Conservation (phyloP, 2,329 filamentous ascomycete species). For the Kalaharituber pfeilii region DNA sequence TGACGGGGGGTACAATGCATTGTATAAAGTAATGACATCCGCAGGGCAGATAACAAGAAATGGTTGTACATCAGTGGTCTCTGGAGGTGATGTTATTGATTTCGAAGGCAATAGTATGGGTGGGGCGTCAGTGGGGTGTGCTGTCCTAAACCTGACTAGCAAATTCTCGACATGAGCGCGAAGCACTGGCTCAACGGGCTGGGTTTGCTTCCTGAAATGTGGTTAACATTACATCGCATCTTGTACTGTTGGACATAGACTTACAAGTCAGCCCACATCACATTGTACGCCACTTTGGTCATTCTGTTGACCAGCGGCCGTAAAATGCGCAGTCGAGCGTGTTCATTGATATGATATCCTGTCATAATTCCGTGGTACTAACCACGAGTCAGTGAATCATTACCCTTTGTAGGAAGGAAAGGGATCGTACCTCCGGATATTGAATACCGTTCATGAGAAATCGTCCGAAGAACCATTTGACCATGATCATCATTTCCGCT, state of each 20-base stretch:
- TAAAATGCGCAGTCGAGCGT: slow-evolving; percentile 60
- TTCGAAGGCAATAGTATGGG: slow-evolving; percentile 45
- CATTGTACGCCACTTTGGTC: slow-evolving; percentile 3
- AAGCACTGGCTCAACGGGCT: slow-evolving; percentile 22
- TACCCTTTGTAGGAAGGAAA: slow-evolving; percentile 6
- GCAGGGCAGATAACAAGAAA: slow-evolving; percentile 65
- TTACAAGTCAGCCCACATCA: not conserved
- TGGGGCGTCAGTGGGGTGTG: slow-evolving; percentile 33
- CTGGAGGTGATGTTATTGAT: slow-evolving; percentile 52
- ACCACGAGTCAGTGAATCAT: slow-evolving; percentile 16
- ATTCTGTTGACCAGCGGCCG: slow-evolving; percentile 33
- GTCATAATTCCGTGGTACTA: slow-evolving; percentile 51
- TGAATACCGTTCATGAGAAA: slow-evolving; percentile 72
- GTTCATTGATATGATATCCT: slow-evolving; percentile 82
- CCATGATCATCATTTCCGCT: slow-evolving; percentile 41
- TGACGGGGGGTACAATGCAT: slow-evolving; percentile 54
- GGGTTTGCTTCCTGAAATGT: slow-evolving; percentile 20
- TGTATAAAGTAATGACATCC: slow-evolving; percentile 63
- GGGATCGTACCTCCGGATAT: slow-evolving; percentile 56
- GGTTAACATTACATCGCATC: not conserved
- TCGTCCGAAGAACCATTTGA: slow-evolving; percentile 79
- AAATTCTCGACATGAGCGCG: slow-evolving; percentile 22
- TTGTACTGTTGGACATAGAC: not conserved
- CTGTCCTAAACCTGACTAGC: slow-evolving; percentile 20
- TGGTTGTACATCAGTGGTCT: slow-evolving; percentile 61